Evolutionary conservation across 2,329 filamentous ascomycete species (phyloP).

Genomic region (Colletotrichum musae): DNA sequence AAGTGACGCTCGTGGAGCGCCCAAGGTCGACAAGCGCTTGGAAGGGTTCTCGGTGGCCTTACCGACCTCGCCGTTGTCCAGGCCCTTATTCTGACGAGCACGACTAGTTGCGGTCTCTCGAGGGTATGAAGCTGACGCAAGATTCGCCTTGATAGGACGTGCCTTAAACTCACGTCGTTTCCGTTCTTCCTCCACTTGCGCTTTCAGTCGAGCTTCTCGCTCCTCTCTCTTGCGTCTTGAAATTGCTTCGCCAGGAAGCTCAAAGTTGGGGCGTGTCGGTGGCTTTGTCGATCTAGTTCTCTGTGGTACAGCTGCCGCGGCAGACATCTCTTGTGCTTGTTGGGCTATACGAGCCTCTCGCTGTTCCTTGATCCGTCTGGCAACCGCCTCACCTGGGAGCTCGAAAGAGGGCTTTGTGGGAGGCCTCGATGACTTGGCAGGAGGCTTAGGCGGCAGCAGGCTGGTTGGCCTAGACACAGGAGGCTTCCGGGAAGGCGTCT

Average conservation of each 20-base stretch:
- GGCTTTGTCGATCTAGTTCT: slow-evolving; percentile 66
- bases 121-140: slow-evolving; percentile 58
- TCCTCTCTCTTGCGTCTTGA: slow-evolving; percentile 69
- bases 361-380: slow-evolving; percentile 70
- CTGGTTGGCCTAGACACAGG: slow-evolving; percentile 54
- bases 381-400: slow-evolving; percentile 74
- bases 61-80: slow-evolving; percentile 43
- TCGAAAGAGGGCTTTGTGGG: slow-evolving; percentile 71
- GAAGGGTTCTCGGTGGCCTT: slow-evolving; percentile 8
- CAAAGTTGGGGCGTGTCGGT: slow-evolving; percentile 70
- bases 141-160: slow-evolving; percentile 65
- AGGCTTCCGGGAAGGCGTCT: slow-evolving; percentile 44
- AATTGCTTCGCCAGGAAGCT: slow-evolving; percentile 75
- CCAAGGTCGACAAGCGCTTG: slow-evolving; percentile 42
- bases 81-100: slow-evolving; percentile 64
- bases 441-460: slow-evolving; percentile 61
- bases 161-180: slow-evolving; percentile 76
- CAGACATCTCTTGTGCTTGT: slow-evolving; percentile 44
- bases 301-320: slow-evolving; percentile 52
- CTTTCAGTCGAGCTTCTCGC: slow-evolving; percentile 67
- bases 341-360: slow-evolving; percentile 67
- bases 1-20: slow-evolving; percentile 20
- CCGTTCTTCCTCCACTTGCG: slow-evolving; percentile 72
- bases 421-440: slow-evolving; percentile 67
- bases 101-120: slow-evolving; percentile 72